These are phyloP conservation scores for Hypoxylon sp. DNA, from an alignment of 2,329 filamentous ascomycete genomes.

Conservation along the genomic window DNA sequence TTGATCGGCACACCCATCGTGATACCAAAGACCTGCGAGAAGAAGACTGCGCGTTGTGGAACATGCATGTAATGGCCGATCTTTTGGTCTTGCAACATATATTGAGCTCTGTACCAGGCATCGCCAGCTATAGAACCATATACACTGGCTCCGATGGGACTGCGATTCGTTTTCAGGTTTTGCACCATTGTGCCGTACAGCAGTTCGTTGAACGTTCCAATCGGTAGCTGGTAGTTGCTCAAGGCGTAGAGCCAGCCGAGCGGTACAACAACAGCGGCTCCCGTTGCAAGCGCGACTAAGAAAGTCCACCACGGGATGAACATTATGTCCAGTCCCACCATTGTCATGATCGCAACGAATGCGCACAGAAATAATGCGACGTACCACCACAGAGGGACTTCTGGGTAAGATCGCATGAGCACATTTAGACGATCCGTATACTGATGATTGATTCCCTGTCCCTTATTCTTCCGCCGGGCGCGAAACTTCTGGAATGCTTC, in stretches of 20 bases:
- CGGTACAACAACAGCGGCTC: conserved; percentile 69
- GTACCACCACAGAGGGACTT: conserved; percentile 74
- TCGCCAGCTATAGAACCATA: conserved; percentile 74
- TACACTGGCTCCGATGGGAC: conserved; percentile 70
- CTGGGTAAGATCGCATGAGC: conserved; percentile 69
- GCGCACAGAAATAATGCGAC: conserved; percentile 64
- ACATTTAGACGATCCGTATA: conserved; percentile 73
- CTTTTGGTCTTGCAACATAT: conserved; percentile 74
- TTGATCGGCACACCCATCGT: conserved; percentile 73
- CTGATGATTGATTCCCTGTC: conserved; percentile 65
- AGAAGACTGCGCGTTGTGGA: conserved; percentile 71
- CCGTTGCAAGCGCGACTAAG: conserved; percentile 69
- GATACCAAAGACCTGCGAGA: conserved; percentile 72
- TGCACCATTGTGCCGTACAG: conserved; percentile 73
- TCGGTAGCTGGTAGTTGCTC: conserved; percentile 68
- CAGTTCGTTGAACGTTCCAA: conserved; percentile 72
- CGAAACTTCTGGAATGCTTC: conserved; percentile 62
- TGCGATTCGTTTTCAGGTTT: conserved; percentile 64
- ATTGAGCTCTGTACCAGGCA: conserved; percentile 72
- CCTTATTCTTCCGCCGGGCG: conserved; percentile 54
- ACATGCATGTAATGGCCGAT: conserved; percentile 77
- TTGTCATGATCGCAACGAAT: conserved; percentile 64
- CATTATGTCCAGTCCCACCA: conserved; percentile 65
- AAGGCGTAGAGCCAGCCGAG: conserved; percentile 73
- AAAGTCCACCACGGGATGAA: conserved; percentile 74